These are phyloP conservation scores for Thalassiosira sp. DNA, from an alignment of 352 stramenopile species.

Conservation along the genomic window DNA sequence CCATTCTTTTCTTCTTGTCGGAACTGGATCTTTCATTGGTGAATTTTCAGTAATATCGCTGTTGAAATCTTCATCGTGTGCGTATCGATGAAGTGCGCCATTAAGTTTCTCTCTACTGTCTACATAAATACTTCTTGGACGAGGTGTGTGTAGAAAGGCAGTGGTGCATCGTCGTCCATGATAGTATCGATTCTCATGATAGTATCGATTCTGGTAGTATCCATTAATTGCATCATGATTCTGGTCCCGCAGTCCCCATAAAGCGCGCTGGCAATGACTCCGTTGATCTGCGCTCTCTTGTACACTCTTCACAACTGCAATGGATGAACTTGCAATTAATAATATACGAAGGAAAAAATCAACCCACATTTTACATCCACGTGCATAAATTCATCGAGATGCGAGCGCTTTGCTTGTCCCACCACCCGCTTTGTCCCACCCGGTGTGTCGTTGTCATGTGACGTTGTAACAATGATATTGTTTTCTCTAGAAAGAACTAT, in stretches of 20 bases:
- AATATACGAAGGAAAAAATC: no score
- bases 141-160: not conserved
- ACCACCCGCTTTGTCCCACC: no score
- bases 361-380: no score
- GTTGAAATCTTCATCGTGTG: not conserved
- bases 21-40: not conserved
- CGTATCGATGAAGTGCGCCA: not conserved
- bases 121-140: not conserved
- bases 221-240: not conserved
- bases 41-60: not conserved
- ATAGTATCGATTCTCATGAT: not conserved
- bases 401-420: no score
- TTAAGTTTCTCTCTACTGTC: not conserved
- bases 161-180: not conserved
- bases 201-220: not conserved
- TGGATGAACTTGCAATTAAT: no score
- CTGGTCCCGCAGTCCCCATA: not conserved
- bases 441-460: no score
- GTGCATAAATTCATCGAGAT: no score
- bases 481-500: no score
- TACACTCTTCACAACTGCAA: no score
- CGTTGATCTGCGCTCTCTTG: no score
- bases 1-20: constrained; percentile 11
- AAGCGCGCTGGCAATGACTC: not conserved
- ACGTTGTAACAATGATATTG: no score